Evolutionary conservation across 139 green algal species (phyloP), one percentile per base, ranked within the genome.

Genomic region (Asterochloris sp.): DNA sequence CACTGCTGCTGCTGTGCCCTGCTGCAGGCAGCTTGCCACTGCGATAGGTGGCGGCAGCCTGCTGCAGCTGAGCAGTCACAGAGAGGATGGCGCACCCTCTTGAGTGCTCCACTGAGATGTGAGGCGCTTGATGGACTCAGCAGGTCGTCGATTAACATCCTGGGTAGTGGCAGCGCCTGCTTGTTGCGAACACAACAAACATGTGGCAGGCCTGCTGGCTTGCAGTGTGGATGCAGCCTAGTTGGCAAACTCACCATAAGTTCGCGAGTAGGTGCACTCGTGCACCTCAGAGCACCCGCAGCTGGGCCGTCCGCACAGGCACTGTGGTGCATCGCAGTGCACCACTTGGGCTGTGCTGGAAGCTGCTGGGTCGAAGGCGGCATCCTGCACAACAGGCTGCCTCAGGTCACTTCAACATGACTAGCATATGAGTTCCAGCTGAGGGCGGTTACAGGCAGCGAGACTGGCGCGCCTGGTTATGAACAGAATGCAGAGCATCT

Each of bases 241-340:
- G 26, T 10, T 16, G 27, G 76, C 10, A 71, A 26, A 27, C 90
- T 86, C 86, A 91, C 92, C 93, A 76, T 98, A 98, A 16, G 88
- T 91, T 12, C 95, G 86, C 0, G 78, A 80, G 87, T 98, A 98
- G 64, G 87, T 92, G 87, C 96, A 98, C 62, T 91, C 84, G 12
- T 90, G 68, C 4, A 86, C 13, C 0, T 71, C 47, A 10, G 82
- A 74, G 78, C 94, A 97, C 0, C 68, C 76, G 82, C 94, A 97
- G 4, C 78, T 38, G 13, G 93, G 92, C 8, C 85, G 87, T 0
- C 94, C 94, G 78, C 94, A 97, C 29, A 87, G 78, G 87, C 95
- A 98, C 64, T 89, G 80, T 24, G 83, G 28, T 63, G 82, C 78
- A 4, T 69, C 54, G 85, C 95, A 98, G 12, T 10, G 15, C 12